phyloP scores from a whole-genome alignment of 2,329 filamentous ascomycete species.

The Metarhizium rileyi region DNA sequence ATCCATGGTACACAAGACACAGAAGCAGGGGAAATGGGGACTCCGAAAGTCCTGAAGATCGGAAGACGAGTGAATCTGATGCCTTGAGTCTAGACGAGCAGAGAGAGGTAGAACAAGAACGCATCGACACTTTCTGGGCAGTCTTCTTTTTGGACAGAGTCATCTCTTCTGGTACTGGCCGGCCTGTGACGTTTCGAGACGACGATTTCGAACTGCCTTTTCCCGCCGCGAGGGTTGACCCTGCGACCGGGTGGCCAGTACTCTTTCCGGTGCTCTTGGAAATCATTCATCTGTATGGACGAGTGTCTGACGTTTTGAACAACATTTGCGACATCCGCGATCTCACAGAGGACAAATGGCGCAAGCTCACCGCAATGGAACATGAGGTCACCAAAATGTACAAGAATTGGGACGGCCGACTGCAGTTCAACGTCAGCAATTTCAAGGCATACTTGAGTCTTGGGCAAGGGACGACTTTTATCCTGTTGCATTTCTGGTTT shows the following conservation, averaged over 20 bases:
- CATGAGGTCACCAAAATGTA: slow-evolving; percentile 63
- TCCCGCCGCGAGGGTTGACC: slow-evolving; percentile 38
- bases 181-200: slow-evolving; percentile 73
- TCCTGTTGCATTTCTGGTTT: slow-evolving; percentile 82
- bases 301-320: slow-evolving; percentile 77
- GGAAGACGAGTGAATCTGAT: slow-evolving; percentile 30
- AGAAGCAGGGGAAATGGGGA: slow-evolving; percentile 28
- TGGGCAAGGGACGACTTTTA: slow-evolving; percentile 78
- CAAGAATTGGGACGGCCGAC: slow-evolving; percentile 60
- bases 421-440: slow-evolving; percentile 79
- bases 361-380: slow-evolving; percentile 67
- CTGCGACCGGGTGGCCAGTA: slow-evolving; percentile 59
- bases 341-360: slow-evolving; percentile 64
- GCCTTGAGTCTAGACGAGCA: slow-evolving; percentile 40
- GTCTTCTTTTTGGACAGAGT: slow-evolving; percentile 81
- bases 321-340: slow-evolving; percentile 66
- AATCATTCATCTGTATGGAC: slow-evolving; percentile 78
- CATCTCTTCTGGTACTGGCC: slow-evolving; percentile 78
- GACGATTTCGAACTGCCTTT: slow-evolving; percentile 77
- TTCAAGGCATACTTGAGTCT: slow-evolving; percentile 76
- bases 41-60: slow-evolving; percentile 29
- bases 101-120: slow-evolving; percentile 65
- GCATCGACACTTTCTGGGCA: slow-evolving; percentile 82
- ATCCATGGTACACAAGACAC: slow-evolving; percentile 37
- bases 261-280: slow-evolving; percentile 73